Base-by-base conservation (phyloP, 768 basidiomycete species). In the Mrakia gelida region DNA sequence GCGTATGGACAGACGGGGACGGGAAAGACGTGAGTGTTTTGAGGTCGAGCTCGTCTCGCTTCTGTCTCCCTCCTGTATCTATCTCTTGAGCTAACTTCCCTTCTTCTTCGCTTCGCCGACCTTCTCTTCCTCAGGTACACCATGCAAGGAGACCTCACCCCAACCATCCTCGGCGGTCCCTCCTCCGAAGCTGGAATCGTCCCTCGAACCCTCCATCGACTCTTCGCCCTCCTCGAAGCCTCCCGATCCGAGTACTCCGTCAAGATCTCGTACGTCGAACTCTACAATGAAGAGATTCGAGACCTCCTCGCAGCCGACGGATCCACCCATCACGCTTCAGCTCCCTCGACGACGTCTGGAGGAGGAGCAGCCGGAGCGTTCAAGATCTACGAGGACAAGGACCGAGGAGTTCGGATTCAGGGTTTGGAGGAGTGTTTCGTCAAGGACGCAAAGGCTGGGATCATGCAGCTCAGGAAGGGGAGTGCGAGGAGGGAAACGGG, bases 1-100 rank as follows among this genome's bases (percentile, higher is more conserved):
- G 95, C 95, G 7, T 99, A 99, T 83, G 97, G 97, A 2, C 97
- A 98, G 84, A 98, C 97, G 0, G 97, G 97, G 0, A 98, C 97
- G 0, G 97, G 97, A 30, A 99, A 99, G 86, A 98, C 97, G 94
- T 97, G 83, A 81, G 93, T 49, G 3, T 3, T 38, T 38, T 72
- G 38, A n/a, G 28, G 1, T 5, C 59, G 23, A 26, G 23, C 56
- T 56, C n/a, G n/a, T n/a, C n/a, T n/a, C 11, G 26, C 67, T n/a
- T n/a, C 61, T 72, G 28, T 77, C 30, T 68, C 26, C 28, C 54
- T 38, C 8, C 38, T 38, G 4, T 38, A 8, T 8, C 38, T 38
- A 38, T 8, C 38, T 38, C 26, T 30, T 38, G 75, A 30, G 21
- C 75, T 67, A 23, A 67, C 65, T 38, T 38, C 38, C 45, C 26